Base-by-base conservation (phyloP, 2,329 filamentous ascomycete genomes). In the Colletotrichum musicola region DNA sequence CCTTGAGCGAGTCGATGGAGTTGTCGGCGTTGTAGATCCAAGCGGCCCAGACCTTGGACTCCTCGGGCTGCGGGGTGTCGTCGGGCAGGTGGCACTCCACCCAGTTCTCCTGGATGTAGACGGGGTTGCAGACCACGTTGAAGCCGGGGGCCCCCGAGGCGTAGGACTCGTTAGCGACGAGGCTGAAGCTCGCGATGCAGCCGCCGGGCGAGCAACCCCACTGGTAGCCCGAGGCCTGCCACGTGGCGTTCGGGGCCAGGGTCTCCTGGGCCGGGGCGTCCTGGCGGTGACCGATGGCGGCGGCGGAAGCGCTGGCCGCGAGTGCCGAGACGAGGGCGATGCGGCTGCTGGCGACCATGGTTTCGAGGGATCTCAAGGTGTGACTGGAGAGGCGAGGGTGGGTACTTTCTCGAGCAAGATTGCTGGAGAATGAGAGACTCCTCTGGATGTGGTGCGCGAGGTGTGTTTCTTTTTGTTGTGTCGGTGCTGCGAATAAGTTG, bases 121-220 rank as follows among this genome's bases (percentile, higher is more conserved):
- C 60, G 35, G 73, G 71, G 51, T 71, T 69, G 72, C 76, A 77
- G 16, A 57, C 9, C 16, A 74, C 75, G 30, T 72, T 58, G 72
- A 77, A 77, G 25, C 63, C 73, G 2, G 76, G 76, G 3, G 75
- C 74, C 7, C 60, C 70, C 13, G 42, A 4, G 4, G 66, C 54
- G 72, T 76, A 76, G 46, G 64, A 72, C 12, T 70, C 73, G 0
- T 67, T 51, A 10, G 72, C 73, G 49, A 51, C 64, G 49, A 77
- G 63, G 56, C 73, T 72, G 68, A 75, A 77, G 12, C 25, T 47
- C 0, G 73, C 62, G 47, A 60, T 67, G 72, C 76, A 77, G 38
- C 72, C 72, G 18, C 73, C 74, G 0, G 74, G 73, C 1, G 72
- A 72, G 70, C 75, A 76, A 44, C 71, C 72, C 67, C 57, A 68